Evolutionary conservation across 208 protist species (phyloP), one percentile per base, ranked within the genome.

Genomic region (Leishmania turanica): DNA sequence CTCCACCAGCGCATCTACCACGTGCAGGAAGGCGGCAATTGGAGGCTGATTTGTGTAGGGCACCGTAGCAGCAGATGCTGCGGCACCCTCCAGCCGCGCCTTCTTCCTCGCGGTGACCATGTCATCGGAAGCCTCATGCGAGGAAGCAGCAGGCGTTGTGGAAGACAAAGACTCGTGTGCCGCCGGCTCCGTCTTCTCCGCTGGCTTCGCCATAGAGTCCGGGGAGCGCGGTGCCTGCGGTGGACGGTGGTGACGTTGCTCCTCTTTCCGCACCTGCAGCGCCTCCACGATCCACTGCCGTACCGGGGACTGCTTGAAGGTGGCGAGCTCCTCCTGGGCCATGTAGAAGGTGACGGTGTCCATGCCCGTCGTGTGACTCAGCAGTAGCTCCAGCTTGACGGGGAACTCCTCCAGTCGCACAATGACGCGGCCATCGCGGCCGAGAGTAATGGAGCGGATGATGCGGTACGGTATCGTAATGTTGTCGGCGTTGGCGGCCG

Each of bases 331-430:
- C 2, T 93, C 89, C 2, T 65, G 58, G 34, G 78, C 58, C 90
- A 97, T 90, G 82, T 90, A 86, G 49, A 97, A 90, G 47, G 90
- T 92, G 53, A 96, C 86, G 71, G 84, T 93, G 78, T 96, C 93
- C 89, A 94, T 94, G n/a, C 89, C 91, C 13, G 88, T 62, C n/a
- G 89, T 90, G 78, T 83, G 91, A 76, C 84, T 95, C 80, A 98
- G 85, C 68, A 96, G 81, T 51, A 87, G 85, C 87, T 92, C 95
- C 34, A 98, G 87, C 82, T 95, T 96, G 31, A 92, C 87, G 6
- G 95, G 95, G 76, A 97, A 96, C 80, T 93, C 89, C 64, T 96
- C 89, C 24, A 98, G 90, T 17, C 91, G 88, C 77, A 98, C 83
- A 42, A 93, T 88, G 64, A 97, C 91, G 72, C 92, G 89, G 1